A percentile compares a stretch with the other conserved stretches of the same genome.
Evolutionary conservation across 192 early-diverging fungal genomes (phyloP).

Genomic region (Coemansia sp.): DNA sequence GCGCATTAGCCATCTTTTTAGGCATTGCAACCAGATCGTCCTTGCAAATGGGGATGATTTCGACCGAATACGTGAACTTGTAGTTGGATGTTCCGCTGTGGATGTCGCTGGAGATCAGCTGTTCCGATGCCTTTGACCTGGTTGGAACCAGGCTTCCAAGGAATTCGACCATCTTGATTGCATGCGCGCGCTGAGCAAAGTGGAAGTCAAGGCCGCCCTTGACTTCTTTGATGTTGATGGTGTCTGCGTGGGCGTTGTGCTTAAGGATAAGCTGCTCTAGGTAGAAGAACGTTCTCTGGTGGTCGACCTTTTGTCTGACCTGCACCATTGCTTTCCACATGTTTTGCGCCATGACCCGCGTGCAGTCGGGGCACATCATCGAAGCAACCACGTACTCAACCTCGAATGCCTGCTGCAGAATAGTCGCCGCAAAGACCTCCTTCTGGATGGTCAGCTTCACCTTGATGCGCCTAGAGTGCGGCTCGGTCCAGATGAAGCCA

Average conservation of each 20-base stretch:
- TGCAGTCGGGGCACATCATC: slow-evolving; percentile 96
- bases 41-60: slow-evolving; percentile 94
- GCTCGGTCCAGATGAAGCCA: slow-evolving; percentile 98
- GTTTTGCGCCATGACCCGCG: slow-evolving; percentile 92
- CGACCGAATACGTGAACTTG: slow-evolving; percentile 96
- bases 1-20: slow-evolving; percentile 76
- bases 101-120: slow-evolving; percentile 94
- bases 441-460: slow-evolving; percentile 99
- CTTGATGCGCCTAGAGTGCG: slow-evolving; percentile 88
- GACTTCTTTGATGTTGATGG: slow-evolving; percentile 96
- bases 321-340: slow-evolving; percentile 98
- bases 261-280: slow-evolving; percentile 98
- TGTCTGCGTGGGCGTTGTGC: slow-evolving; percentile 95
- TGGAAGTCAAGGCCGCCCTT: slow-evolving; percentile 98
- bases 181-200: slow-evolving; percentile 85
- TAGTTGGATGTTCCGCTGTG: slow-evolving; percentile 89
- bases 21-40: slow-evolving; percentile 92
- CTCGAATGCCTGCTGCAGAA: slow-evolving; percentile 95
- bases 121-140: slow-evolving; percentile 88
- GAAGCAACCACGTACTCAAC: slow-evolving; percentile 89
- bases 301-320: slow-evolving; percentile 95
- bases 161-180: slow-evolving; percentile 96
- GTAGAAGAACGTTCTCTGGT: slow-evolving; percentile 98
- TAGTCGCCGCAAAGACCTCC: slow-evolving; percentile 92
- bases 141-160: slow-evolving; percentile 82